Evolutionary conservation across 257 asterid genomes (phyloP).

Genomic region (Echium plantagineum): DNA sequence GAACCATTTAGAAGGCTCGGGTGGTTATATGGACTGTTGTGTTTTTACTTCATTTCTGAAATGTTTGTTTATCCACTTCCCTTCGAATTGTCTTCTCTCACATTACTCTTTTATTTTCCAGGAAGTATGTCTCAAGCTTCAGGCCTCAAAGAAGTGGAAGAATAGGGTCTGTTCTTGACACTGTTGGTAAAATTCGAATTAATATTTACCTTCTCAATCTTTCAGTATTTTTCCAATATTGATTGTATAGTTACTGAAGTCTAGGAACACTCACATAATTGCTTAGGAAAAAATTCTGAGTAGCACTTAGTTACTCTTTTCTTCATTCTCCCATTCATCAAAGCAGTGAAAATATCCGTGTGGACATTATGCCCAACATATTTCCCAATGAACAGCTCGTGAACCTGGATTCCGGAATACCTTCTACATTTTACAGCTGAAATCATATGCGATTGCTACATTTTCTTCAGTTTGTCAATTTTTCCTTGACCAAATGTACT

Average conservation of each 20-base stretch:
- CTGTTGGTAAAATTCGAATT: constrained; percentile 29
- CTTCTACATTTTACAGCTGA: too few species aligned
- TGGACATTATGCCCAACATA: too few species aligned
- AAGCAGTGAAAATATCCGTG: too few species aligned
- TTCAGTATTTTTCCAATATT: not conserved
- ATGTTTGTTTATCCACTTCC: not conserved
- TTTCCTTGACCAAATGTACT: too few species aligned
- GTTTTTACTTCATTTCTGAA: constrained; percentile 2
- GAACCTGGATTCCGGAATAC: too few species aligned
- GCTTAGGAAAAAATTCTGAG: too few species aligned
- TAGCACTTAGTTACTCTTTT: too few species aligned
- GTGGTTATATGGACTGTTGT: not conserved
- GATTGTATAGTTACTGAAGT: not conserved
- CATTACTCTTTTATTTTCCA: constrained; percentile 19
- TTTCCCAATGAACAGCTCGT: too few species aligned
- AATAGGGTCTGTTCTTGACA: constrained; percentile 48
- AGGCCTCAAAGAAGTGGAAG: constrained; percentile 57
- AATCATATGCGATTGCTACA: too few species aligned
- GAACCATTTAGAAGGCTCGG: not conserved
- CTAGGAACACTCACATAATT: not conserved
- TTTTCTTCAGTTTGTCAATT: too few species aligned
- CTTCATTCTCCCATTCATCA: too few species aligned
- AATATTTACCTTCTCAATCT: not conserved
- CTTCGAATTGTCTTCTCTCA: not conserved
- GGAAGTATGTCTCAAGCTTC: constrained; percentile 65